Percentiles rank a stretch among this genome's conserved stretches.
Evolutionary conservation across 306 rosid species (phyloP).

Genomic region (Fragaria vesca): DNA sequence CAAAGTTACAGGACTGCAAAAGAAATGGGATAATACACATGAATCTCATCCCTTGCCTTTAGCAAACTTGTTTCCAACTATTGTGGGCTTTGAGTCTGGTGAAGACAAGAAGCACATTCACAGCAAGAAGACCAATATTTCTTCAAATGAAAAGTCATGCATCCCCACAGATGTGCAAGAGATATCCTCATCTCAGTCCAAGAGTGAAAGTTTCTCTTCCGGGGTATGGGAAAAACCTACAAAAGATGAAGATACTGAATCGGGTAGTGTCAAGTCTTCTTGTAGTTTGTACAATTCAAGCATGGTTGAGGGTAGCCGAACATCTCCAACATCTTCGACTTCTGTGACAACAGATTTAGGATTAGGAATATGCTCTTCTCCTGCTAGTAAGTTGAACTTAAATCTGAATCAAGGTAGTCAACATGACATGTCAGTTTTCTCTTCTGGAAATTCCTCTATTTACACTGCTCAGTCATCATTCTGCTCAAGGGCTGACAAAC

Average conservation of each 20-base stretch:
- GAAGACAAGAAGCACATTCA: constrained; percentile 38
- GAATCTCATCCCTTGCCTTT: constrained; percentile 35
- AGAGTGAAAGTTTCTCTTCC: constrained; percentile 43
- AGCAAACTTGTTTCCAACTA: constrained; percentile 49
- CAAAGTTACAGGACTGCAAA: constrained; percentile 41
- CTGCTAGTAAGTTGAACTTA: constrained; percentile 38
- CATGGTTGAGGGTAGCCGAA: constrained; percentile 54
- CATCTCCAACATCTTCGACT: constrained; percentile 73
- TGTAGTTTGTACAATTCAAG: constrained; percentile 75
- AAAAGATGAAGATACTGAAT: constrained; percentile 60
- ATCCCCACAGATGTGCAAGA: constrained; percentile 40
- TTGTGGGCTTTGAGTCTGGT: constrained; percentile 45
- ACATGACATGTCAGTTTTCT: constrained; percentile 37
- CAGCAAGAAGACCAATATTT: constrained; percentile 35
- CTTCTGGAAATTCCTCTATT: constrained; percentile 42
- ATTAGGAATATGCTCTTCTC: constrained; percentile 63
- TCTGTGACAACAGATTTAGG: constrained; percentile 90
- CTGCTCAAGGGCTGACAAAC: constrained; percentile 53
- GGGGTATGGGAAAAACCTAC: constrained; percentile 45
- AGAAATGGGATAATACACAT: constrained; percentile 45
- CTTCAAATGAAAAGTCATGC: constrained; percentile 47
- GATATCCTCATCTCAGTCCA: constrained; percentile 35
- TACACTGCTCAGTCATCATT: constrained; percentile 48
- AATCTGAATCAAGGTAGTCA: constrained; percentile 40
- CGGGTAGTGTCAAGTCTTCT: constrained; percentile 48